A percentile compares a stretch with the other conserved stretches of the same genome.
Evolutionary conservation across 345 rosid species (phyloP).

Genomic region (Citrus hindsii): DNA sequence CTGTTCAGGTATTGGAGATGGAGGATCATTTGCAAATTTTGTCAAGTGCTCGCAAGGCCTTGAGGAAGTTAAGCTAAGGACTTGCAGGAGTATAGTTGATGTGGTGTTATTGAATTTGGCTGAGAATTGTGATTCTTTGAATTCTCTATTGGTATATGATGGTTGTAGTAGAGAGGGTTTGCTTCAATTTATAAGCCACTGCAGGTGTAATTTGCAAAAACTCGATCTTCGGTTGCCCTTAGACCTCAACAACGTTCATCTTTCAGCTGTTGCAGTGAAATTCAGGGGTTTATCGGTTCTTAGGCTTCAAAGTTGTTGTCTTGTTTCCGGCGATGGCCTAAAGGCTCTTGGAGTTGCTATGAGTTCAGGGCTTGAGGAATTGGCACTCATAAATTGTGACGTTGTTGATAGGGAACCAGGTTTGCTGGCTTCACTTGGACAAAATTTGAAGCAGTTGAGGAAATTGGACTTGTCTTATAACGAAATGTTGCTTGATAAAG

Average conservation of each 20-base stretch:
- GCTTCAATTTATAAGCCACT: conserved; percentile 56
- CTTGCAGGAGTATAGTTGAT: conserved; percentile 65
- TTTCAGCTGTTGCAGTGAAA: conserved; percentile 50
- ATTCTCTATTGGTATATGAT: conserved; percentile 68
- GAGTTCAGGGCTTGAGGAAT: conserved; percentile 51
- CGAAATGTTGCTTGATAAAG: conserved; percentile 67
- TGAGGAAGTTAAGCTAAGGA: conserved; percentile 62
- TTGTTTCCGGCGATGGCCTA: conserved; percentile 76
- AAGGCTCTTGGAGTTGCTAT: conserved; percentile 50
- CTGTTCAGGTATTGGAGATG: conserved; percentile 75
- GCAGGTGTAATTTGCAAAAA: conserved; percentile 43
- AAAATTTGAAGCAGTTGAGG: conserved; percentile 53
- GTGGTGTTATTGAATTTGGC: conserved; percentile 53
- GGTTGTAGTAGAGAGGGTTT: conserved; percentile 77
- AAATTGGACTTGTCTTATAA: conserved; percentile 61
- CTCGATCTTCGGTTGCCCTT: conserved; percentile 79
- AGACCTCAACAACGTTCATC: conserved; percentile 73
- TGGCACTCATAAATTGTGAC: conserved; percentile 66
- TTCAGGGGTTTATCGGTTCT: conserved; percentile 43
- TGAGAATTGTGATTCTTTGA: conserved; percentile 50
- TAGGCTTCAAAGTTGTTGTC: conserved; percentile 72
- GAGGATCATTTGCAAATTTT: conserved; percentile 44
- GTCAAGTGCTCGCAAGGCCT: conserved; percentile 38
- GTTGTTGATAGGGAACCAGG: conserved; percentile 72
- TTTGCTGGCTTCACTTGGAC: conserved; percentile 76